Evolutionary conservation across 805 yeast genomes (phyloP).

Genomic region (Nakazawaea peltata): DNA sequence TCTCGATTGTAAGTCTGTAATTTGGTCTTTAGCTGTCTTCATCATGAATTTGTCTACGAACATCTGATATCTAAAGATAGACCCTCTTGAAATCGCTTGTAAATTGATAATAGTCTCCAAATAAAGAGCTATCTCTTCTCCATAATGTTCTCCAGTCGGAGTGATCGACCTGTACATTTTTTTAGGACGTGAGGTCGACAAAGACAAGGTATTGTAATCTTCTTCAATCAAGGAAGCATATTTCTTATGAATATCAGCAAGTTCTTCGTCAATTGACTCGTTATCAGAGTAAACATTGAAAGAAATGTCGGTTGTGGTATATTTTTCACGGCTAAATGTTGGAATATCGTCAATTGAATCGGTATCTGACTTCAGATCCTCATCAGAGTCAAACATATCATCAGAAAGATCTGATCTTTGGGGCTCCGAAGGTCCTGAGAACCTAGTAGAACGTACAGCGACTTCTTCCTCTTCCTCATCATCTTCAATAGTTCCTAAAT

Average conservation of each 20-base stretch:
- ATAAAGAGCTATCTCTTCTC: constrained; percentile 7
- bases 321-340: too few species aligned
- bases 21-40: constrained; percentile 43
- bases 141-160: not conserved
- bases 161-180: not conserved
- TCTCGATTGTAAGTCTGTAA: constrained; percentile 39
- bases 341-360: not conserved
- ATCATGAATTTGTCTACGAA: constrained; percentile 58
- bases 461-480: constrained; percentile 5
- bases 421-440: not conserved
- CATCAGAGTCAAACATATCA: not conserved
- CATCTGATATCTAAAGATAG: constrained; percentile 52
- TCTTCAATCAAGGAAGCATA: constrained; percentile 14
- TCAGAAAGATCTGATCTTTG: not conserved
- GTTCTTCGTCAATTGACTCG: not conserved
- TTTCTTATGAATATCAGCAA: constrained; percentile 19
- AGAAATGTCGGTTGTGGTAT: not conserved
- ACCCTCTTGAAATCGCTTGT: constrained; percentile 69
- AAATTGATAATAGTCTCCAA: constrained; percentile 32
- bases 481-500: constrained; percentile 18
- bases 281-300: not conserved
- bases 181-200: not conserved
- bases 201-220: constrained; percentile 4
- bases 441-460: not conserved
- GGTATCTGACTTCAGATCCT: not conserved